Conservation (phyloP, 1,284 basidiomycete species). For the Rhodotorula sp. region DNA sequence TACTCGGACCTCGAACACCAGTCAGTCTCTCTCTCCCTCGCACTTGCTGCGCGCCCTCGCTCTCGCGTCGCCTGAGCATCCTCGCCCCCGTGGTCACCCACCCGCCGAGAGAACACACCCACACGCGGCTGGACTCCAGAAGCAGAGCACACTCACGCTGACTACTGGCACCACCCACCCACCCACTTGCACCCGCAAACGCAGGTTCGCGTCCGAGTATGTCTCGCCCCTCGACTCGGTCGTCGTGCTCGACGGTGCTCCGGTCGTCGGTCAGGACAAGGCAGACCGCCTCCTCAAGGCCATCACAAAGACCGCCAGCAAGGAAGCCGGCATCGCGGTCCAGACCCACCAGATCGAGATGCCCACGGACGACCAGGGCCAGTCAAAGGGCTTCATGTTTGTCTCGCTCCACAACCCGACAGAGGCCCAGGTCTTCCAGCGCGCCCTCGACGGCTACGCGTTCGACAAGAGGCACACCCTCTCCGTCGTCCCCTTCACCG, state of each 20-base stretch:
- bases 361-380: constrained; percentile 47
- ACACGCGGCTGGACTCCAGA: neutral
- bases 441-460: constrained; percentile 75
- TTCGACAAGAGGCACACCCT: constrained; percentile 94
- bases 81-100: no score
- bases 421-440: constrained; percentile 77
- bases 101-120: neutral
- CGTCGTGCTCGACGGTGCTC: constrained; percentile 52
- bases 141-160: neutral
- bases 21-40: constrained; percentile 53
- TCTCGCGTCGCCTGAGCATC: neutral
- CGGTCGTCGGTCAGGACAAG: constrained; percentile 48
- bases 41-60: neutral
- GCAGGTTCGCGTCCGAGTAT: constrained; percentile 47
- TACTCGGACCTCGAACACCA: constrained; percentile 92
- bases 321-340: constrained; percentile 49
- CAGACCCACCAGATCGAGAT: constrained; percentile 49
- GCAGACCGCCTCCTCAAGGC: constrained; percentile 50
- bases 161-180: no score
- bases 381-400: constrained; percentile 70
- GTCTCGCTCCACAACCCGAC: constrained; percentile 79
- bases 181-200: neutral
- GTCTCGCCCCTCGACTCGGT: constrained; percentile 51
- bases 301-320: constrained; percentile 50
- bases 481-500: constrained; percentile 83